A percentile compares a stretch with the other conserved stretches of the same genome.
These are phyloP conservation scores for Sherardia arvensis DNA, from an alignment of 257 asterid genomes.

Conservation along the genomic window DNA sequence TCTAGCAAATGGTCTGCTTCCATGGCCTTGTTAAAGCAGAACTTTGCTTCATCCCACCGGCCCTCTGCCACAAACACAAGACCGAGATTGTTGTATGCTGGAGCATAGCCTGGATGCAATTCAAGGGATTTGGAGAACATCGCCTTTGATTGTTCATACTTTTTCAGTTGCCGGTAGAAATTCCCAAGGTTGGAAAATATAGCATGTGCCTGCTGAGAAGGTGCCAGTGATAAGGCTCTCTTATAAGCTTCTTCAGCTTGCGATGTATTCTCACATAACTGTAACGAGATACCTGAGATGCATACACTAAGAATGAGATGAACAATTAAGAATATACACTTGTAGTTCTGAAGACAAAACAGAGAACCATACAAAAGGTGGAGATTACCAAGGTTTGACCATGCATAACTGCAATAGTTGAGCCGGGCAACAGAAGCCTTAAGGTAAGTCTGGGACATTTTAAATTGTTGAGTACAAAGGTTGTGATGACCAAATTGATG, in stretches of 20 bases:
- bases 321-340: not conserved
- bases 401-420: conserved; percentile 61
- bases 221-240: conserved; percentile 63
- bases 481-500: conserved; percentile 93
- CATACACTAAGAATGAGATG: not conserved
- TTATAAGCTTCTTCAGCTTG: conserved; percentile 78
- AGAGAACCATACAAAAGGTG: not conserved
- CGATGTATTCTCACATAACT: conserved; percentile 59
- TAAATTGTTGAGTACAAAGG: conserved; percentile 78
- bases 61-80: conserved; percentile 91
- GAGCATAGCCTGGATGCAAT: conserved; percentile 94
- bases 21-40: conserved; percentile 79
- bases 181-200: conserved; percentile 83
- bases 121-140: conserved; percentile 88
- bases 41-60: conserved; percentile 65
- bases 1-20: conserved; percentile 76
- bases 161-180: conserved; percentile 61
- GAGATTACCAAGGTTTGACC: conserved; percentile 89
- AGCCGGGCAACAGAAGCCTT: conserved; percentile 83
- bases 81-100: conserved; percentile 94
- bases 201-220: conserved; percentile 65
- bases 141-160: conserved; percentile 68
- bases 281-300: conserved; percentile 70
- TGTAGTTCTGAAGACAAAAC: not conserved
- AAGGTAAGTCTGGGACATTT: conserved; percentile 64